Evolutionary conservation across 2,329 filamentous ascomycete species (phyloP).

Genomic region (Aureobasidium vineae): DNA sequence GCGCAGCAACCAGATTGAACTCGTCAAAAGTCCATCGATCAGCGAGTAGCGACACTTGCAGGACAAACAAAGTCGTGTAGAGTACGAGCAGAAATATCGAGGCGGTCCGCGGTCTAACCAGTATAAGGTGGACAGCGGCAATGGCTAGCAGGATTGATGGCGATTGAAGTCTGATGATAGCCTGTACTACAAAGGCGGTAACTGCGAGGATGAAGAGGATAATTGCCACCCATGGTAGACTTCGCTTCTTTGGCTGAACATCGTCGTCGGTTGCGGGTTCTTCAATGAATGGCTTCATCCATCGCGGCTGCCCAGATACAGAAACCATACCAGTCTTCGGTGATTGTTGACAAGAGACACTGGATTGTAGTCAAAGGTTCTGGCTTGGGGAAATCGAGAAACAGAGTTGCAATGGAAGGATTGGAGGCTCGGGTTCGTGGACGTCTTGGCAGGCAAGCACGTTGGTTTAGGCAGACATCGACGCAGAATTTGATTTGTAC

Average conservation of each 20-base stretch:
- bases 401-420: not conserved
- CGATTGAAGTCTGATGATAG: slow-evolving; percentile 27
- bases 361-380: not conserved
- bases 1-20: slow-evolving; percentile 29
- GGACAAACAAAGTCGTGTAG: slow-evolving; percentile 32
- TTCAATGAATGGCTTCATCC: slow-evolving; percentile 53
- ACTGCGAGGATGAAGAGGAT: slow-evolving; percentile 35
- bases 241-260: slow-evolving; percentile 37
- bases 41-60: slow-evolving; percentile 27
- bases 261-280: slow-evolving; percentile 38
- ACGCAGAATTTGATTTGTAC: not conserved
- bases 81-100: slow-evolving; percentile 34
- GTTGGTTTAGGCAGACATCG: slow-evolving; percentile 11
- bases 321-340: not conserved
- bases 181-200: slow-evolving; percentile 22
- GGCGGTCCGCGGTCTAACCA: slow-evolving; percentile 34
- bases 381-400: not conserved
- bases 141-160: slow-evolving; percentile 30
- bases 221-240: slow-evolving; percentile 35
- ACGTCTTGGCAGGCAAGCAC: slow-evolving; percentile 1
- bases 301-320: slow-evolving; percentile 34
- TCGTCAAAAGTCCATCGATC: not conserved
- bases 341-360: not conserved
- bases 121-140: slow-evolving; percentile 31
- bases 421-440: not conserved